Base-by-base conservation (phyloP, 192 early-diverging fungal species). In the Lobosporangium transversale region DNA sequence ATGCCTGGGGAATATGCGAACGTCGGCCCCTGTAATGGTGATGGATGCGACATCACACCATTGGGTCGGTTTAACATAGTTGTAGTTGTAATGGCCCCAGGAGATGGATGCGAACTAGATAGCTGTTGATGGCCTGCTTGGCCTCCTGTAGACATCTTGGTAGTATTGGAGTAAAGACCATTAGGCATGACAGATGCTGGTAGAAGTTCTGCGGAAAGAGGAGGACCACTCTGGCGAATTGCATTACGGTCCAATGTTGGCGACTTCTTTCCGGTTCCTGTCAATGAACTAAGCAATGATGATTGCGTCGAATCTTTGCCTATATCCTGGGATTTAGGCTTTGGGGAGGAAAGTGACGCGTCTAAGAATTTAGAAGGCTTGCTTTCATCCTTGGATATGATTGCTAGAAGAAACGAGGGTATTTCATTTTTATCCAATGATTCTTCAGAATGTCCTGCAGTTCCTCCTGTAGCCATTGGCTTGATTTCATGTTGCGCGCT, bases 1-100 rank as follows among this genome's bases (percentile, higher is more conserved):
- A 76, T 76, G 12, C 73, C 64, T 18, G 73, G 73, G 1, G 73
- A 76, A 30, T 75, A 75, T 5, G 63, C 63, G 48, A 75, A 61
- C 1, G 63, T 63, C 8, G 62, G 62, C 32, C 57, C 52, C 27
- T 66, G 73, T 30, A 67, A 31, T 18, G 73, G 73, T 11, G 73
- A 76, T 12, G 44, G 58, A 37, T 76, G 73, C 8, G 45, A 20
- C 7, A 45, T 40, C 31, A 54, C 32, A 4, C 58, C 73, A 27
- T 57, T 67, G 9, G 64, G 53, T 52, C 73, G 58, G 17, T 67
- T 76, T 29, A 67, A 10, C 53, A 62, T 9, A 4, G 58, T 30
- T 7, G 58, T 59, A 20, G 35, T 43, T 9, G 58, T 30, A 27
- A 66, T 57, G 44, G 64, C 33, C 20, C 58, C 55, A 33, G 69